Conservation (phyloP, 768 basidiomycete genomes). For the Leccinellum rugosiceps region DNA sequence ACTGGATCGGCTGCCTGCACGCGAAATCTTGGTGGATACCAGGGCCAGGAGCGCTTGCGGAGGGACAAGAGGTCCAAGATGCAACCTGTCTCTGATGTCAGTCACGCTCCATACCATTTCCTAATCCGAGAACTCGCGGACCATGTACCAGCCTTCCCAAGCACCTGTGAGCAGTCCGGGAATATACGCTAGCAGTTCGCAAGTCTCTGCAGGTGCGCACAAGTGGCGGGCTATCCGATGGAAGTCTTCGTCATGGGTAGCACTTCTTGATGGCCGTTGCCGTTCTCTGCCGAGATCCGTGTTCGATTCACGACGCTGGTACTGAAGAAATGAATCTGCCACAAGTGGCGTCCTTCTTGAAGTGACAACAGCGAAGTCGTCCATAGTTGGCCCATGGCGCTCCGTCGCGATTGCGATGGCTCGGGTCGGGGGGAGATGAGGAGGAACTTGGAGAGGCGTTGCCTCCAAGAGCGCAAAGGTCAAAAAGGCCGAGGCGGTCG, state of each 20-base stretch:
- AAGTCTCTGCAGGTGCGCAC: constrained; percentile 15
- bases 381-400: constrained; percentile 50
- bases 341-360: constrained; percentile 47
- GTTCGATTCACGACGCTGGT: constrained; percentile 27
- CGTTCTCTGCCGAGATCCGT: constrained; percentile 31
- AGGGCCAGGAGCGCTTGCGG: constrained; percentile 9
- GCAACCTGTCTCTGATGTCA: constrained; percentile 28
- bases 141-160: constrained; percentile 64
- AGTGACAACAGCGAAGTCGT: constrained; percentile 46
- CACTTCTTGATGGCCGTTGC: constrained; percentile 34
- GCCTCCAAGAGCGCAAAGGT: constrained; percentile 52
- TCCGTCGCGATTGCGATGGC: constrained; percentile 42
- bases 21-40: constrained; percentile 32
- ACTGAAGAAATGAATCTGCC: constrained; percentile 38
- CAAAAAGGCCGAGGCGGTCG: constrained; percentile 48
- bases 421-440: constrained; percentile 50
- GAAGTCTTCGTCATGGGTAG: constrained; percentile 37
- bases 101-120: constrained; percentile 7
- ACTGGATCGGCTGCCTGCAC: constrained; percentile 50
- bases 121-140: constrained; percentile 30
- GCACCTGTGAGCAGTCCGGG: constrained; percentile 50
- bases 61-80: constrained; percentile 17
- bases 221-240: constrained; percentile 28
- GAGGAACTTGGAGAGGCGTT: constrained; percentile 41
- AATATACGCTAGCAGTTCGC: constrained; percentile 32